Evolutionary conservation across 139 green algal genomes (phyloP), one percentile per base, ranked within the genome.

Genomic region (Coelastrella sp.): DNA sequence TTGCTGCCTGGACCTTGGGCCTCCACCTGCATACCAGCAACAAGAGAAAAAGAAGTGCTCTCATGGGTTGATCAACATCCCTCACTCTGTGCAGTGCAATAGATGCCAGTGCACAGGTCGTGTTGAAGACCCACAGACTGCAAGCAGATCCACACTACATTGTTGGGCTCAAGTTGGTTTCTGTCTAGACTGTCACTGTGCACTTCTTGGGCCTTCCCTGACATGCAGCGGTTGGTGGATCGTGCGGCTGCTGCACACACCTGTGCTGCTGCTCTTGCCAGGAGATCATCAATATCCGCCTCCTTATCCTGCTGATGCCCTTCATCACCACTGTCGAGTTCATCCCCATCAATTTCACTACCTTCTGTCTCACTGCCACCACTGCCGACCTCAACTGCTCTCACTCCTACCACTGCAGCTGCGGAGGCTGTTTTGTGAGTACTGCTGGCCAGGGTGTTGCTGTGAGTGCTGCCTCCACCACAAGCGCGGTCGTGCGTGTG

Each of bases 231-330:
- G 3, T 49, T 49, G 35, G 35, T 70, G 1, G 63, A 70, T 70
- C 1, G 63, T 15, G 12, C 63, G 5, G 11, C 63, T 20, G 12
- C 63, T 20, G 11, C 63, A 70, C 63, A 70, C 65, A 91, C 87
- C 87, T 91, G 27, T 35, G 82, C 82, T 35, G 83, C 82, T 60
- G 82, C 82, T 20, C 59, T 79, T 56, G 70, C 82, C 73, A 89
- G 78, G 49, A 91, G 63, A 19, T 68, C 65, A 68, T 91, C 78
- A 8, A 89, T 27, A 59, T 83, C 89, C 49, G 90, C 79, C 9
- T 91, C 78, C 6, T 59, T 63, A 9, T 78, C 87, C 89, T 78
- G 25, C 74, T 59, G 24, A 24, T 58, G 12, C 0, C 35, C 88
- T 12, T 87, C n/a, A 0, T 49, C 86, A 10, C 73, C 75, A 11